Conservation (phyloP, 78 protist species). For the Dictyostelium capitatum region DNA sequence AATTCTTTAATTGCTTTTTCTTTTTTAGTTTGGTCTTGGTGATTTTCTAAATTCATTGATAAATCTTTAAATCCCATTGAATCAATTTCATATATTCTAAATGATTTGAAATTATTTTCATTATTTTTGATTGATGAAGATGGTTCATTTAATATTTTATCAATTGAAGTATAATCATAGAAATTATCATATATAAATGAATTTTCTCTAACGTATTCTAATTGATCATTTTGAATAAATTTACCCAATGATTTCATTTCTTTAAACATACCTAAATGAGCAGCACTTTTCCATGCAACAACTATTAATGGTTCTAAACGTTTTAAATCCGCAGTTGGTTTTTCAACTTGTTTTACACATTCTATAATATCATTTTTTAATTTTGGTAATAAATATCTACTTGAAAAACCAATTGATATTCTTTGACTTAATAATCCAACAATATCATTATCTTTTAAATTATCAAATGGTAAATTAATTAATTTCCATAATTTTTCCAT, state of each 20-base stretch:
- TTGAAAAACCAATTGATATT: neutral
- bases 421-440: neutral
- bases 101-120: neutral
- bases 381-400: conserved; percentile 14
- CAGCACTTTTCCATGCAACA: neutral
- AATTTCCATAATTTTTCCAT: conserved; percentile 15
- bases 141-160: neutral
- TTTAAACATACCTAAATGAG: neutral
- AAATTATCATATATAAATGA: neutral
- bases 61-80: neutral
- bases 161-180: neutral
- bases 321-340: neutral
- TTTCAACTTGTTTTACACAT: neutral
- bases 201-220: neutral
- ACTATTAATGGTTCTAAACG: neutral
- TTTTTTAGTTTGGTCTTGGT: neutral
- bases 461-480: neutral
- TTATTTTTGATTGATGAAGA: neutral
- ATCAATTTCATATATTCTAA: conserved; percentile 1
- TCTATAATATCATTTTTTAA: neutral
- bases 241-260: neutral
- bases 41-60: neutral
- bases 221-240: neutral
- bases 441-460: neutral
- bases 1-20: neutral